Conservation (phyloP, 805 yeast species). For the Scheffersomyces amazonensis region DNA sequence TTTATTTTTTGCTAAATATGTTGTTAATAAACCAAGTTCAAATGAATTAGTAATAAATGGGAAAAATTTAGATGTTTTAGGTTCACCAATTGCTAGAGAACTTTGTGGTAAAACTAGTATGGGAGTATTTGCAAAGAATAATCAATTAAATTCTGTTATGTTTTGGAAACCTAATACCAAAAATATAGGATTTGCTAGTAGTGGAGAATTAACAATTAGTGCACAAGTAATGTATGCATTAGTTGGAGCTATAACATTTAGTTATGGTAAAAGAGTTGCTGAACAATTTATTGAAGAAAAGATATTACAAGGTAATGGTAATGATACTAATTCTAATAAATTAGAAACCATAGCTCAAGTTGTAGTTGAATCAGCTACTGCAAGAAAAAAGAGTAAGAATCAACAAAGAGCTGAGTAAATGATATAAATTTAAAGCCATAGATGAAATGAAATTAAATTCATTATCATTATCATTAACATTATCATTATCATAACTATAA, state of each 20-base stretch:
- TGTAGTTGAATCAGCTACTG: conserved; percentile 21
- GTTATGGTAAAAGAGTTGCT: conserved; percentile 59
- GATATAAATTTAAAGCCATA: no score
- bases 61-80: conserved; percentile 57
- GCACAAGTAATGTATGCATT: conserved; percentile 58
- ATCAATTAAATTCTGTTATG: conserved; percentile 49
- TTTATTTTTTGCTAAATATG: conserved; percentile 44
- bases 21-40: conserved; percentile 21
- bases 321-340: conserved; percentile 14
- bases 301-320: conserved; percentile 29
- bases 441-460: no score
- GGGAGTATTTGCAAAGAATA: conserved; percentile 50
- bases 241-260: conserved; percentile 64
- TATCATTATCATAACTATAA: no score
- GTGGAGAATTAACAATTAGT: conserved; percentile 56
- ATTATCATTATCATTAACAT: no score
- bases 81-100: conserved; percentile 51
- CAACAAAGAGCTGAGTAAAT: no score
- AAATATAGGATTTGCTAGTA: conserved; percentile 39
- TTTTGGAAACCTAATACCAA: conserved; percentile 67
- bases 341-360: conserved; percentile 34
- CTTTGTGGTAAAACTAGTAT: conserved; percentile 49
- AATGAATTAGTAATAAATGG: conserved; percentile 42
- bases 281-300: conserved; percentile 55
- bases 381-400: conserved; percentile 27